Evolutionary conservation across 1,139 yeast genomes (phyloP).

Genomic region (Scheffersomyces segobiensis): DNA sequence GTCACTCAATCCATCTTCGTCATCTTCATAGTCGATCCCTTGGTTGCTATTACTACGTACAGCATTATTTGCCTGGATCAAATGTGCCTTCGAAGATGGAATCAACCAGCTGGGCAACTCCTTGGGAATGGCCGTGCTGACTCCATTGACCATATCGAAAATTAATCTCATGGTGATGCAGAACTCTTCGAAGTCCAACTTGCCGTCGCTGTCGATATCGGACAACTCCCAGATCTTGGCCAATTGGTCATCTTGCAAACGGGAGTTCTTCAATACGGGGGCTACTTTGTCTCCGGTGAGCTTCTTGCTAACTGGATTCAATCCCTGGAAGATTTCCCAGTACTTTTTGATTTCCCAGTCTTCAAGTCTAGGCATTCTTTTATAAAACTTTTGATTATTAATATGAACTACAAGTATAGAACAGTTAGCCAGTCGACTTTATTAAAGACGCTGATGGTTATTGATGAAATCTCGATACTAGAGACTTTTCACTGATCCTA

Average conservation of each 20-base stretch:
- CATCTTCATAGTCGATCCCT: constrained; percentile 46
- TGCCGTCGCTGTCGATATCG: constrained; percentile 91
- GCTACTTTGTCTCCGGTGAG: constrained; percentile 84
- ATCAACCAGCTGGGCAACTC: constrained; percentile 87
- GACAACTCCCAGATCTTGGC: constrained; percentile 88
- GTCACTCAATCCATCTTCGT: constrained; percentile 55
- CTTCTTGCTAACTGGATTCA: constrained; percentile 75
- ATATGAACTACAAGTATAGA: background rate
- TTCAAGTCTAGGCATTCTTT: constrained; percentile 64
- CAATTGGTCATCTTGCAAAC: constrained; percentile 72
- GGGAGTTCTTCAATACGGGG: constrained; percentile 85
- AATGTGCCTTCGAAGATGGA: constrained; percentile 83
- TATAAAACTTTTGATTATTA: background rate
- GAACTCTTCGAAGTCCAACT: constrained; percentile 93
- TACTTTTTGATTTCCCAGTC: constrained; percentile 95
- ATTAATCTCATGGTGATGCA: constrained; percentile 95
- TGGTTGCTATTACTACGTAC: constrained; percentile 29
- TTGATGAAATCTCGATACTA: background rate
- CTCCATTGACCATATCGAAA: constrained; percentile 86
- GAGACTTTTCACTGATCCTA: background rate
- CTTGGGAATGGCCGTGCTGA: constrained; percentile 60
- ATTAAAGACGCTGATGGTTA: background rate
- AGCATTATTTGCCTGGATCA: constrained; percentile 80
- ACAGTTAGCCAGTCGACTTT: background rate
- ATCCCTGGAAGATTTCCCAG: constrained; percentile 95